Percentiles rank a stretch among this genome's conserved stretches.
Evolutionary conservation across 805 yeast genomes (phyloP).

Genomic region (Wickerhamomyces strasburgensis): DNA sequence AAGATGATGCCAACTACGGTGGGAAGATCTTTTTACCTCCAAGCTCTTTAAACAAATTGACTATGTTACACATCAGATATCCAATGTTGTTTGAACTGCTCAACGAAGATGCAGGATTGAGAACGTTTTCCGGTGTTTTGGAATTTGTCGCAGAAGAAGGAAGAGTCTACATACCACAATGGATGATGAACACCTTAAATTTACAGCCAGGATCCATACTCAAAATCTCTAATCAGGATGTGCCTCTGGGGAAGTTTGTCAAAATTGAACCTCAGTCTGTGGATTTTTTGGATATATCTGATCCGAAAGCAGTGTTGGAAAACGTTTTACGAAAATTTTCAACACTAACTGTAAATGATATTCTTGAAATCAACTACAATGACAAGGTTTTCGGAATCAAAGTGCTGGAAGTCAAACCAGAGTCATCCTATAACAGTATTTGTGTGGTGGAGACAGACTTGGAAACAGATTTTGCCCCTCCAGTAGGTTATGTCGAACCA

Average conservation of each 20-base stretch:
- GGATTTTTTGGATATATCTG: conserved; percentile 87
- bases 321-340: conserved; percentile 87
- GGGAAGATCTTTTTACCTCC: conserved; percentile 96
- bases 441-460: conserved; percentile 97
- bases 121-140: conserved; percentile 88
- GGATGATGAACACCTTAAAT: conserved; percentile 85
- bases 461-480: conserved; percentile 97
- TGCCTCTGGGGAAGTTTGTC: conserved; percentile 83
- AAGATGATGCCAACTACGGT: conserved; percentile 82
- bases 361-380: conserved; percentile 81
- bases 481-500: conserved; percentile 96
- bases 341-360: conserved; percentile 77
- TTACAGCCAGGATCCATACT: conserved; percentile 78
- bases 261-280: conserved; percentile 94
- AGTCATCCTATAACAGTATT: conserved; percentile 55
- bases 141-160: conserved; percentile 99
- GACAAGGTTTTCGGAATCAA: conserved; percentile 71
- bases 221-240: conserved; percentile 67
- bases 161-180: conserved; percentile 85
- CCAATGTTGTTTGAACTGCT: conserved; percentile 90
- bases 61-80: conserved; percentile 87
- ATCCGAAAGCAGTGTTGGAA: conserved; percentile 95
- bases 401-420: conserved; percentile 85
- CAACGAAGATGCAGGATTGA: conserved; percentile 54
- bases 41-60: conserved; percentile 80